Conservation (phyloP, 1,284 basidiomycete genomes). For the Anthracocystis setariae region DNA sequence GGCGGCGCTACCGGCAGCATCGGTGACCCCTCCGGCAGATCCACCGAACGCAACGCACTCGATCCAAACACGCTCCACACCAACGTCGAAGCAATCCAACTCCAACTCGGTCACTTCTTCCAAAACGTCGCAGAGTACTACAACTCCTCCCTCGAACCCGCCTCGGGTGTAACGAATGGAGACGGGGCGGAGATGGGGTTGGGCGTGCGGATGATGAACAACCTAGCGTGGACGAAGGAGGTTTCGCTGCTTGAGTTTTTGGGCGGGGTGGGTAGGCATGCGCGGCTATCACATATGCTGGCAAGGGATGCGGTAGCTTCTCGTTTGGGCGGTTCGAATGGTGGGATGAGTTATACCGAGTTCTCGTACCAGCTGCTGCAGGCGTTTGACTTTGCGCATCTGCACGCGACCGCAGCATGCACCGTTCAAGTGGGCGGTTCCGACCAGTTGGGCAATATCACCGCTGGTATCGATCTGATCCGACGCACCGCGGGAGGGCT, state of each 20-base stretch:
- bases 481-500: slow-evolving; percentile 70
- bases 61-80: slow-evolving; percentile 73
- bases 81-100: slow-evolving; percentile 78
- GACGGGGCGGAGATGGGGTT: slow-evolving; percentile 13
- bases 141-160: background rate
- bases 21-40: slow-evolving; percentile 92
- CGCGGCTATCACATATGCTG: slow-evolving; percentile 89
- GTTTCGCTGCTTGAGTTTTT: slow-evolving; percentile 86
- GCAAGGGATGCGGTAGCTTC: slow-evolving; percentile 83
- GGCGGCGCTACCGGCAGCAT: slow-evolving; percentile 96
- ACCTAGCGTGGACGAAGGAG: slow-evolving; percentile 82
- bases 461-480: slow-evolving; percentile 89
- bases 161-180: background rate
- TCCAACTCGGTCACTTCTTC: slow-evolving; percentile 80
- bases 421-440: slow-evolving; percentile 92
- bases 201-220: slow-evolving; percentile 74
- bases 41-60: slow-evolving; percentile 81
- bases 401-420: slow-evolving; percentile 77
- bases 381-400: slow-evolving; percentile 89
- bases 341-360: slow-evolving; percentile 92
- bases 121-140: slow-evolving; percentile 73
- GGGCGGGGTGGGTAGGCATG: slow-evolving; percentile 80
- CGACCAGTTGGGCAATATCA: slow-evolving; percentile 99
- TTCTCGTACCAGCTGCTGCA: slow-evolving; percentile 97
- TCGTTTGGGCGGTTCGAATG: slow-evolving; percentile 66